phyloP scores from a whole-genome alignment of 441 rosid genomes.

The Syzygium malaccense region DNA sequence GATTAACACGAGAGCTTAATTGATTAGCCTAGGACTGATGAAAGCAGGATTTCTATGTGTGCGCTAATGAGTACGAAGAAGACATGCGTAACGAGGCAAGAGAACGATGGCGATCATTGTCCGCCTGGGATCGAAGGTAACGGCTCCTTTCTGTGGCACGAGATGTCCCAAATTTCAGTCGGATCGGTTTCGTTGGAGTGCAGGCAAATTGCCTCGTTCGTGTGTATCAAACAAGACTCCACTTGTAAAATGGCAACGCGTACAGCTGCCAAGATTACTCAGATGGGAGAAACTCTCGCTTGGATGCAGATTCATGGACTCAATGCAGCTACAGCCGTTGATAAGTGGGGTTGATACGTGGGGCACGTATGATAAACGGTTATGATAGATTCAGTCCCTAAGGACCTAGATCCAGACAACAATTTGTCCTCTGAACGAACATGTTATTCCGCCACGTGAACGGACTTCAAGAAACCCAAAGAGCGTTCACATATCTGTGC shows the following conservation, averaged over 20 bases:
- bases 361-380: not conserved
- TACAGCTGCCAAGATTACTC: not conserved
- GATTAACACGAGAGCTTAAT: not conserved
- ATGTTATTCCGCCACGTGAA: not conserved
- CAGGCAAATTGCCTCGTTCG: not conserved
- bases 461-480: not conserved
- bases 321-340: not conserved
- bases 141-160: not conserved
- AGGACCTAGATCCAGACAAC: not conserved
- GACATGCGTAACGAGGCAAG: not conserved
- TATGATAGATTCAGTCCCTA: not conserved
- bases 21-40: not conserved
- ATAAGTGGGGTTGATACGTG: not conserved
- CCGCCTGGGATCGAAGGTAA: not conserved
- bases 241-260: not conserved
- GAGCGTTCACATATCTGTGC: not conserved
- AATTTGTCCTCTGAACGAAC: not conserved
- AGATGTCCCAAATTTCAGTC: not conserved
- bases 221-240: not conserved
- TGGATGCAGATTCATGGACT: not conserved
- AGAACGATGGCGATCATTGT: not conserved
- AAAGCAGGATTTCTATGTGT: not conserved
- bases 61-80: not conserved
- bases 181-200: not conserved
- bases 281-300: not conserved